Percentiles rank a stretch among this genome's conserved stretches.
These are phyloP conservation scores for Phytopythium montanum DNA, from an alignment of 352 stramenopile genomes.

Conservation along the genomic window DNA sequence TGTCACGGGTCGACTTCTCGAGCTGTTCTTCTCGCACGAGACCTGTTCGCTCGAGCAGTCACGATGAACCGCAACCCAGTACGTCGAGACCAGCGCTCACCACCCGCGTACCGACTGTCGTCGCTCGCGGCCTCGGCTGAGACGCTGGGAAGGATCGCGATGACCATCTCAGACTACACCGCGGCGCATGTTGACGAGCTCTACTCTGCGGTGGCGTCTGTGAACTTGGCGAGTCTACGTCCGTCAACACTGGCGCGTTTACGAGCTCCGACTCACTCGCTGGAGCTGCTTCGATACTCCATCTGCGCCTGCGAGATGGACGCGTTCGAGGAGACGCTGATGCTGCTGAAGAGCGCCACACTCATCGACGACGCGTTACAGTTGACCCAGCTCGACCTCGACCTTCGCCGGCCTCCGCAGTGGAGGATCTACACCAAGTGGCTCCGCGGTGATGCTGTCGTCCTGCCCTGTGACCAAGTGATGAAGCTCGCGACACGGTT, in stretches of 20 bases:
- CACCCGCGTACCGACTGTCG: not conserved
- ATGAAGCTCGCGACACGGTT: slow-evolving; percentile 64
- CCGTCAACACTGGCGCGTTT: slow-evolving; percentile 34
- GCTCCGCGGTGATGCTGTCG: slow-evolving; percentile 55
- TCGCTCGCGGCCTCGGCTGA: not conserved
- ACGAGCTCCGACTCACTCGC: slow-evolving; percentile 46
- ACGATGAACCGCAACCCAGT: not conserved
- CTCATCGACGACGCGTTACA: slow-evolving; percentile 51
- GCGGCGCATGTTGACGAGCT: slow-evolving; percentile 50
- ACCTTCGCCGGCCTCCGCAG: not conserved
- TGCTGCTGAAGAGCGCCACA: slow-evolving; percentile 53
- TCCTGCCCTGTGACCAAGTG: slow-evolving; percentile 38
- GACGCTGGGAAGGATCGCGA: slow-evolving; percentile 47
- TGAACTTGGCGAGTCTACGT: slow-evolving; percentile 9
- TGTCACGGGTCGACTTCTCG: slow-evolving; percentile 40
- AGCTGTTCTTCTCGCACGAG: slow-evolving; percentile 48
- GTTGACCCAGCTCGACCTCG: slow-evolving; percentile 32
- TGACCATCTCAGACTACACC: slow-evolving; percentile 57
- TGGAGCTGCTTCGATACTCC: slow-evolving; percentile 58
- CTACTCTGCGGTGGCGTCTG: slow-evolving; percentile 20
- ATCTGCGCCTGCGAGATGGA: slow-evolving; percentile 56
- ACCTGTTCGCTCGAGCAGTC: slow-evolving; percentile 40
- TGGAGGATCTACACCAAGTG: slow-evolving; percentile 47
- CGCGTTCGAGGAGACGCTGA: slow-evolving; percentile 54
- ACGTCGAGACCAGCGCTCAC: not conserved